Percentiles rank a stretch among this genome's conserved stretches.
Conservation (phyloP, 257 asterid genomes). For the Anisodus acutangulus region DNA sequence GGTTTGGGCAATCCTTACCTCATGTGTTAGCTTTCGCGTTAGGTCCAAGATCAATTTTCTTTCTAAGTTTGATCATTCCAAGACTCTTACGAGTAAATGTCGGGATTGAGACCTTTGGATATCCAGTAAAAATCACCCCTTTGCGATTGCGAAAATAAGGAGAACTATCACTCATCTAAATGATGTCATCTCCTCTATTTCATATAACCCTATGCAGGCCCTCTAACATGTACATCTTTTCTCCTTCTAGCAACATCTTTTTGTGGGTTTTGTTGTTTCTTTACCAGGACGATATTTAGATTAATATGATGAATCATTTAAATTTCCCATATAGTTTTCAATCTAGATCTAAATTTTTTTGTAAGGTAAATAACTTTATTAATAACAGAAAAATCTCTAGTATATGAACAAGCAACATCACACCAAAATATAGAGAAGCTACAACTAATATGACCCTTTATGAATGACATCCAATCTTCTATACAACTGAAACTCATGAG, state of each 20-base stretch:
- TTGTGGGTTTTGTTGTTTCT: constrained; percentile 16
- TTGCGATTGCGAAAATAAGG: not conserved
- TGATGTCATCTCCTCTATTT: constrained; percentile 9
- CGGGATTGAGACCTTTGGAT: not conserved
- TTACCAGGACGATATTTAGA: not conserved
- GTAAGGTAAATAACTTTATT: not conserved
- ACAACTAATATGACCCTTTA: constrained; percentile 9
- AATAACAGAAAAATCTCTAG: not conserved
- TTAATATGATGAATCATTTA: not conserved
- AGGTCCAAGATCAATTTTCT: constrained; percentile 21
- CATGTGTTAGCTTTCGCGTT: not conserved
- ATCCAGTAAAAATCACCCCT: not conserved
- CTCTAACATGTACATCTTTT: not conserved
- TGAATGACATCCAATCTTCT: not conserved
- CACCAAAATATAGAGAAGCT: not conserved
- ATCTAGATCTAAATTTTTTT: not conserved
- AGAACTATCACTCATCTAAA: not conserved
- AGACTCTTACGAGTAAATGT: not conserved
- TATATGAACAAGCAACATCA: not conserved
- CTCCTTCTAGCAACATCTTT: constrained; percentile 5
- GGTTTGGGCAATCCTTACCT: not conserved
- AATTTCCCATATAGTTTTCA: not conserved
- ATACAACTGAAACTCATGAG: constrained; percentile 15
- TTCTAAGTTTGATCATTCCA: constrained; percentile 13
- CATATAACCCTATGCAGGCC: not conserved